Base-by-base conservation (phyloP, 306 rosid genomes). In the Luffa aegyptiaca region DNA sequence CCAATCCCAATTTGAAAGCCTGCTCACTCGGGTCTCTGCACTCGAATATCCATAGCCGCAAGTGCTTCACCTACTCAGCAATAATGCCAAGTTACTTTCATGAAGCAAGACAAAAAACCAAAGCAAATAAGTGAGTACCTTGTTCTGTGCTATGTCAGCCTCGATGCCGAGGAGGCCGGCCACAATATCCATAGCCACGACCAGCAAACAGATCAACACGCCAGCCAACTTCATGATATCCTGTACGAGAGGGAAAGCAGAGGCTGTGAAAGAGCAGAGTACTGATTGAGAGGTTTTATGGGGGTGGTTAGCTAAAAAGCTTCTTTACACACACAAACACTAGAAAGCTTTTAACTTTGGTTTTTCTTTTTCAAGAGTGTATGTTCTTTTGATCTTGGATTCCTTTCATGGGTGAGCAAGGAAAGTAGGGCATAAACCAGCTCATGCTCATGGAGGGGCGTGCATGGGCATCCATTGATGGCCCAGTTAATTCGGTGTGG, bases 121-220 rank as follows among this genome's bases (percentile, higher is more conserved):
- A 26, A 26, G 31, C 31, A 26, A 26, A 26, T 26, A 26, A 26
- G 31, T 26, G 26, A 80, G 41, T 84, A 91, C 99, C 97, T 95
- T 93, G 88, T 93, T 91, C 76, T 95, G 96, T 83, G 87, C 97
- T 41, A 84, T 78, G 75, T 95, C 99, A 5, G 97, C 99, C 83
- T 93, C 93, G 46, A 95, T 91, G 80, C 94, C 96, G 10, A 95
- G 96, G 82, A 95, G 83, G 71, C 99, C 99, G 48, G 97, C 99
- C n/a, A 81, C 90, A 3, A 93, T 85, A 81, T 95, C 99, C 85
- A 93, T 76, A 7, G 83, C 84, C 63, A 93, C 88, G 35, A 95
- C 84, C 84, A 95, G 76, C 48, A 95, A 56, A 69, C 97, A 95
- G 37, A 95, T 37, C 52, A 93, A 80, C 79, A 90, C 79, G 10